Percentiles rank a stretch among this genome's conserved stretches.
Evolutionary conservation across 352 stramenopile species (phyloP).

Genomic region (Pythium plurisporium): DNA sequence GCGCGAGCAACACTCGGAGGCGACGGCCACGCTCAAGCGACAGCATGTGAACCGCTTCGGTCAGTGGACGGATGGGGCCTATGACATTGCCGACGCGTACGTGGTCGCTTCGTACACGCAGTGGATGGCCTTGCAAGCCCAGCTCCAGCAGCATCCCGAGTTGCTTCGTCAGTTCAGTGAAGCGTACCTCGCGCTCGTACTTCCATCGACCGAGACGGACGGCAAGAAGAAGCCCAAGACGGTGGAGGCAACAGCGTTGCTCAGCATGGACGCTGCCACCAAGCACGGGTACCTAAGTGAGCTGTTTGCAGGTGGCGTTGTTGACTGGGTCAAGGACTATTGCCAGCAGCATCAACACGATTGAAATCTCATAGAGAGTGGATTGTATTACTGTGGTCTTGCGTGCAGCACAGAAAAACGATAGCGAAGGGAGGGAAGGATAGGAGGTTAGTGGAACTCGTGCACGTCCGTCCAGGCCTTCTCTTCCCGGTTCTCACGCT

Average conservation of each 20-base stretch:
- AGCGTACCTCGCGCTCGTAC: constrained; percentile 39
- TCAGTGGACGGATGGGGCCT: constrained; percentile 44
- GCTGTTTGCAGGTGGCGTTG: constrained; percentile 42
- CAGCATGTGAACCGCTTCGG: constrained; percentile 33
- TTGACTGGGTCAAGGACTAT: constrained; percentile 67
- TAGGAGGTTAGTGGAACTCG: constrained; percentile 92
- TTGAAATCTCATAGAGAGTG: neutral
- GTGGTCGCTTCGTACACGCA: constrained; percentile 64
- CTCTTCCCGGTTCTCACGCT: constrained; percentile 81
- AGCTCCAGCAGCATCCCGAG: constrained; percentile 7
- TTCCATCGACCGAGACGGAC: constrained; percentile 1
- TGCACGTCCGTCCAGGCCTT: constrained; percentile 93
- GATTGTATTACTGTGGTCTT: constrained; percentile 5
- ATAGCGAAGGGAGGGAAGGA: neutral
- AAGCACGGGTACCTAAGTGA: constrained; percentile 31
- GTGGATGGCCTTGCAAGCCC: constrained; percentile 29
- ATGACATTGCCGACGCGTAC: constrained; percentile 79
- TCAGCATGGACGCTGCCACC: constrained; percentile 30
- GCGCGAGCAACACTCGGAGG: constrained; percentile 35
- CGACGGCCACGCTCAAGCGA: neutral
- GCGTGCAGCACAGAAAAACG: neutral
- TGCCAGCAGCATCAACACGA: constrained; percentile 8
- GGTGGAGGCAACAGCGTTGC: constrained; percentile 32
- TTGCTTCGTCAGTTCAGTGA: constrained; percentile 35
- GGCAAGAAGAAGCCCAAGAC: constrained; percentile 18